Percentiles rank a stretch among this genome's conserved stretches.
Conservation (phyloP, 495 filamentous ascomycete species). For the Xylaria bambusicola region DNA sequence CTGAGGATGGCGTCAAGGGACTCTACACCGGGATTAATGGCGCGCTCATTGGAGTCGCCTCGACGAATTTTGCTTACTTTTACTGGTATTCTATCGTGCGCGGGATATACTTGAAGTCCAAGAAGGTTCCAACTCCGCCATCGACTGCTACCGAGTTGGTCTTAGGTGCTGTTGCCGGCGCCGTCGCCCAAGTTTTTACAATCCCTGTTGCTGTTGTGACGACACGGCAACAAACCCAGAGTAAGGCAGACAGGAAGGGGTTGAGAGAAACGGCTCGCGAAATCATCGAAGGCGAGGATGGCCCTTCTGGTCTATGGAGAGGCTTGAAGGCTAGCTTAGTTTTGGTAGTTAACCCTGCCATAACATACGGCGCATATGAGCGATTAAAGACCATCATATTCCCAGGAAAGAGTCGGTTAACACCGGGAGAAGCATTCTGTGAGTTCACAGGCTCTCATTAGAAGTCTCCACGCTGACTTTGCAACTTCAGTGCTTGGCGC, state of each 20-base stretch:
- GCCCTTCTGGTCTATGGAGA: slow-evolving; percentile 86
- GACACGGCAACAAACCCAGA: slow-evolving; percentile 91
- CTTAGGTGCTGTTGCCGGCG: slow-evolving; percentile 85
- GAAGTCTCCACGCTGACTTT: slow-evolving; percentile 16
- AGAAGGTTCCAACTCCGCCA: slow-evolving; percentile 62
- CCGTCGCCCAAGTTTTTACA: slow-evolving; percentile 91
- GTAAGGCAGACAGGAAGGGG: slow-evolving; percentile 79
- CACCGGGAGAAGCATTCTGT: slow-evolving; percentile 90
- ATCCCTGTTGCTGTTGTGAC: slow-evolving; percentile 95
- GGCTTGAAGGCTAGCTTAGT: slow-evolving; percentile 96
- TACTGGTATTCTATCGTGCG: slow-evolving; percentile 98
- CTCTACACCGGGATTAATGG: slow-evolving; percentile 90
- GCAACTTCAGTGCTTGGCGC: slow-evolving; percentile 74
- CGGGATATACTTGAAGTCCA: slow-evolving; percentile 73
- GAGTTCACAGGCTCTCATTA: slow-evolving; percentile 39
- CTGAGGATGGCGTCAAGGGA: slow-evolving; percentile 76
- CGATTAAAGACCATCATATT: slow-evolving; percentile 79
- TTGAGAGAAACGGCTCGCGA: slow-evolving; percentile 86
- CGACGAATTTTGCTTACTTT: slow-evolving; percentile 99
- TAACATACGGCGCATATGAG: slow-evolving; percentile 98
- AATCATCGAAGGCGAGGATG: slow-evolving; percentile 88
- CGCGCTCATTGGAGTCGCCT: slow-evolving; percentile 85
- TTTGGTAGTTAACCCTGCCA: slow-evolving; percentile 93
- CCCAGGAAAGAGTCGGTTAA: slow-evolving; percentile 72
- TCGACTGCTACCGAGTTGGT: slow-evolving; percentile 84